These are phyloP conservation scores for Petrea volubilis DNA, from an alignment of 257 asterid species.

Conservation along the genomic window DNA sequence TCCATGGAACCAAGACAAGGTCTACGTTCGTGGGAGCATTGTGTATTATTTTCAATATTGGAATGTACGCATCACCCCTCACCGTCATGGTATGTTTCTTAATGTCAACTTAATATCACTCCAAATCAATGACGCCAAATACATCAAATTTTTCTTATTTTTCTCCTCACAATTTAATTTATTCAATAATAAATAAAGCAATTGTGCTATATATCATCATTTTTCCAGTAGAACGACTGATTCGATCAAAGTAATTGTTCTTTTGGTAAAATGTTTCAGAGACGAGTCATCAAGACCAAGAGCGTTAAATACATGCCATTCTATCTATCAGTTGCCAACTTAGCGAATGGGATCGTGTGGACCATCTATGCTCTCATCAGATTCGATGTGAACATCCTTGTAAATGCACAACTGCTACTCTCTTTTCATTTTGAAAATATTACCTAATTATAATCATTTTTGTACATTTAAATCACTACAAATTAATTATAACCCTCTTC, in stretches of 20 bases:
- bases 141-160: too few relatives aligned
- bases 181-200: too few relatives aligned
- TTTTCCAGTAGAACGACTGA: too few relatives aligned
- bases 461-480: neutral
- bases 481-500: neutral
- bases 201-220: too few relatives aligned
- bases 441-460: too few relatives aligned
- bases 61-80: conserved; percentile 67
- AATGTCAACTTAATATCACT: too few relatives aligned
- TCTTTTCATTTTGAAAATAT: too few relatives aligned
- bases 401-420: conserved; percentile 15
- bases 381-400: conserved; percentile 61
- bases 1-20: conserved; percentile 47
- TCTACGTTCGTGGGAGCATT: conserved; percentile 47
- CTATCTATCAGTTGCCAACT: conserved; percentile 58
- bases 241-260: neutral
- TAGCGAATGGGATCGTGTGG: conserved; percentile 65
- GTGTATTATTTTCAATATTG: conserved; percentile 45
- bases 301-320: conserved; percentile 90
- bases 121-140: too few relatives aligned
- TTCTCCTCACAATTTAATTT: too few relatives aligned
- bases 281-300: conserved; percentile 63
- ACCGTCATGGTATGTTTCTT: conserved; percentile 61
- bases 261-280: conserved; percentile 27
- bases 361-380: conserved; percentile 57